Percentiles rank a stretch among this genome's conserved stretches.
phyloP scores from a whole-genome alignment of 139 green algal genomes.

The Deuterostichococcus epilithicus region DNA sequence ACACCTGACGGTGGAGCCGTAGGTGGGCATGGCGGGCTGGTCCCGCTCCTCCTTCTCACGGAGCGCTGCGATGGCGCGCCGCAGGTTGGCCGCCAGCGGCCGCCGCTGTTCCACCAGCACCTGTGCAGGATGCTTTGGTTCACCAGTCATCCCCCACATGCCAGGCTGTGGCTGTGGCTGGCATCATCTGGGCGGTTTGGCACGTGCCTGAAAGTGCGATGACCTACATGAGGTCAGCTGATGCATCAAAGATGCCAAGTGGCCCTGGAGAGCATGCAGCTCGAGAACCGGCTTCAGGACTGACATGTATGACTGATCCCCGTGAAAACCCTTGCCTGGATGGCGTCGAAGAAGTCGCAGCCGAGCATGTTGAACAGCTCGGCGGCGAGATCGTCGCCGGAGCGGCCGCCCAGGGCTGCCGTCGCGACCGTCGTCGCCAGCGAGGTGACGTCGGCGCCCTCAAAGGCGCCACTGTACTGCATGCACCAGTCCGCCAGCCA shows the following conservation, averaged over 20 bases:
- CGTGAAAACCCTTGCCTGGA: constrained; percentile 37
- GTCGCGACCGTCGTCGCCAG: constrained; percentile 25
- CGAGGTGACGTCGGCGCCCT: constrained; percentile 15
- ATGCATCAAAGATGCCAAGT: no score
- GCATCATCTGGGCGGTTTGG: no score
- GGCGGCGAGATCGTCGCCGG: constrained; percentile 49
- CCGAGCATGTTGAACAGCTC: constrained; percentile 85
- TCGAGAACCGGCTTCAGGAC: no score
- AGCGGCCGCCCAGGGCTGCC: constrained; percentile 19
- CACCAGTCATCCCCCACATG: background rate
- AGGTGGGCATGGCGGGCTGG: constrained; percentile 25
- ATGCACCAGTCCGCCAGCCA: constrained; percentile 23
- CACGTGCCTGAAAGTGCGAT: no score
- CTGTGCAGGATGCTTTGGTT: background rate
- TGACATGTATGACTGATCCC: no score
- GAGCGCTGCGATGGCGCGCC: constrained; percentile 15
- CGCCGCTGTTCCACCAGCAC: constrained; percentile 25
- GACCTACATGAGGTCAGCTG: no score
- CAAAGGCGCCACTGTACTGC: background rate
- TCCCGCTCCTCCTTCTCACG: constrained; percentile 27
- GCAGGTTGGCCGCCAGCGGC: constrained; percentile 25
- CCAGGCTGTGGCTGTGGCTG: background rate
- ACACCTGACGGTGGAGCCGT: constrained; percentile 45
- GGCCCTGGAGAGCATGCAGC: no score
- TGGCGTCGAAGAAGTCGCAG: constrained; percentile 63